These are phyloP conservation scores for Pythium apleroticum DNA, from an alignment of 352 stramenopile species.

Conservation along the genomic window DNA sequence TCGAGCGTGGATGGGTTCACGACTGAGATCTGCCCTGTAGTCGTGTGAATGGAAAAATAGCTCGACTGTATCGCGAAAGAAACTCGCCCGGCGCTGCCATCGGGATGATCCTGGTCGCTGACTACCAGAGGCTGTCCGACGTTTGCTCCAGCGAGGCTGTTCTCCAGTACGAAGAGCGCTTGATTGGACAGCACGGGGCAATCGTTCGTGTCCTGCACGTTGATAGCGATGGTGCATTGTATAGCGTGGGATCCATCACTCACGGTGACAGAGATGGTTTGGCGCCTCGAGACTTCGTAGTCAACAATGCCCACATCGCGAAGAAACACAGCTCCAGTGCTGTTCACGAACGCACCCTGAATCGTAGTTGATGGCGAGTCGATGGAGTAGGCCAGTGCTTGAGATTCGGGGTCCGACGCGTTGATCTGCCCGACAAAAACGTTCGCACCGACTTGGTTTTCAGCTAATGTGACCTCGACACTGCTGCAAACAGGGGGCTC, in stretches of 20 bases:
- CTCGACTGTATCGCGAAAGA: slow-evolving; percentile 14
- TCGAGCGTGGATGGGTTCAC: slow-evolving; percentile 12
- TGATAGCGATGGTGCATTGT: slow-evolving; percentile 30
- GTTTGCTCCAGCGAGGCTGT: slow-evolving; percentile 30
- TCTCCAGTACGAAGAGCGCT: slow-evolving; percentile 38
- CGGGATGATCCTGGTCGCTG: slow-evolving; percentile 27
- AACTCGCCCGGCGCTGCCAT: slow-evolving; percentile 23
- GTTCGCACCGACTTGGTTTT: slow-evolving; percentile 32
- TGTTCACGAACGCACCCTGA: slow-evolving; percentile 9
- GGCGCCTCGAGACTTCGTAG: slow-evolving; percentile 26
- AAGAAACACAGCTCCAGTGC: slow-evolving; percentile 21
- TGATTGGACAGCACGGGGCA: slow-evolving; percentile 38
- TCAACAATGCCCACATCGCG: slow-evolving; percentile 27
- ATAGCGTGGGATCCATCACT: slow-evolving; percentile 30
- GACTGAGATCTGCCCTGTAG: slow-evolving; percentile 21
- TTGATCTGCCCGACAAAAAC: slow-evolving; percentile 17
- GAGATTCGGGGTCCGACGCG: slow-evolving; percentile 25
- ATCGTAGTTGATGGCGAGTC: slow-evolving; percentile 2
- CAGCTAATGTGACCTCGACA: slow-evolving; percentile 26
- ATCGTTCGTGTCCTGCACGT: slow-evolving; percentile 50
- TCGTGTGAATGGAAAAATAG: slow-evolving; percentile 22
- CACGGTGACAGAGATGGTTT: slow-evolving; percentile 20
- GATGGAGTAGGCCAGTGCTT: slow-evolving; percentile 16
- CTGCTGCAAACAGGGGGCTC: slow-evolving; percentile 41
- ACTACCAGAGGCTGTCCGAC: slow-evolving; percentile 30